phyloP scores from a whole-genome alignment of 148 eudicot genomes.

The Camellia granthamiana region DNA sequence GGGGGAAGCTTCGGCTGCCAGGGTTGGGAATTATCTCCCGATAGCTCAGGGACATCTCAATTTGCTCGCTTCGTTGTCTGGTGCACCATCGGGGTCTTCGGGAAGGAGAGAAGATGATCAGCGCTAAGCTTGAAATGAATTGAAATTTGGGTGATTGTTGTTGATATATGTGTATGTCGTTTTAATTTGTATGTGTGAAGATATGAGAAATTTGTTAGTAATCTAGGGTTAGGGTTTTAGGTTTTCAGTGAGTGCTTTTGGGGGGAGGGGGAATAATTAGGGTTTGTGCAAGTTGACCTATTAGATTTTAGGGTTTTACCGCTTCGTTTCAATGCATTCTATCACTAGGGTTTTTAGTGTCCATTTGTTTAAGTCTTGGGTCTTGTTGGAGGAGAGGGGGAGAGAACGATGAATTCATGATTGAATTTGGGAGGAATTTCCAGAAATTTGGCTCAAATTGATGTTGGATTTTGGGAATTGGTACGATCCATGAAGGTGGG shows the following conservation, averaged over 20 bases:
- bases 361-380: not conserved
- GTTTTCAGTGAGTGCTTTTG: constrained; percentile 15
- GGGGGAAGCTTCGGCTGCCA: constrained; percentile 62
- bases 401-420: not conserved
- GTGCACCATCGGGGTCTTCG: constrained; percentile 38
- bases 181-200: constrained; percentile 18
- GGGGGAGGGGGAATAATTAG: constrained; percentile 3
- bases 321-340: constrained; percentile 12
- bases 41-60: constrained; percentile 65
- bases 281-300: constrained; percentile 23
- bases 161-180: constrained; percentile 15
- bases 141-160: constrained; percentile 6
- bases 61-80: constrained; percentile 76
- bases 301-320: constrained; percentile 11
- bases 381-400: constrained; percentile 6
- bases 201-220: constrained; percentile 18
- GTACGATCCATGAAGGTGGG: not conserved
- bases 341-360: constrained; percentile 5
- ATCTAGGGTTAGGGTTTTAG: constrained; percentile 24
- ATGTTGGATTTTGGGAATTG: not conserved
- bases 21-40: constrained; percentile 83
- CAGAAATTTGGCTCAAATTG: not conserved
- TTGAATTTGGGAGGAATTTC: not conserved
- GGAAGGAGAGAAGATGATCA: constrained; percentile 55
- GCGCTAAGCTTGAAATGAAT: constrained; percentile 16